These are phyloP conservation scores for Puccinia horiana DNA, from an alignment of 1,284 basidiomycete genomes.

Conservation along the genomic window DNA sequence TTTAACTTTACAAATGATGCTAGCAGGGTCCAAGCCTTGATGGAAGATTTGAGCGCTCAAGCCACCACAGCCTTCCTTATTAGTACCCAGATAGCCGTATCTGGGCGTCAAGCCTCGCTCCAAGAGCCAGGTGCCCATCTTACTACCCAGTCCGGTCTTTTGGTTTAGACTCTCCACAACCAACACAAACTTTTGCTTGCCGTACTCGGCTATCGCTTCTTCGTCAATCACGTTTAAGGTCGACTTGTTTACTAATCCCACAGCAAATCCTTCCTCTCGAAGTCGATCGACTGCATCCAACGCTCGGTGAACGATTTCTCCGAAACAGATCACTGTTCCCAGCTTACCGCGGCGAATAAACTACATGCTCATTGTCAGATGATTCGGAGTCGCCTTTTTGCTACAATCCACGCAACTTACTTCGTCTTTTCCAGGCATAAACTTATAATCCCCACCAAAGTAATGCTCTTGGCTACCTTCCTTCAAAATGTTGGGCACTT, in stretches of 20 bases:
- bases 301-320: constrained; percentile 75
- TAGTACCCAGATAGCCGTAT: constrained; percentile 72
- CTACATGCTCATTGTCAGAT: constrained; percentile 15
- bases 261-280: constrained; percentile 70
- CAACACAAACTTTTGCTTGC: constrained; percentile 72
- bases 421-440: constrained; percentile 78
- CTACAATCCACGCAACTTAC: constrained; percentile 71
- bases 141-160: constrained; percentile 67
- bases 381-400: constrained; percentile 63
- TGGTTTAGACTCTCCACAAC: constrained; percentile 81
- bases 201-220: constrained; percentile 70
- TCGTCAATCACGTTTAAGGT: constrained; percentile 80
- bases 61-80: constrained; percentile 77
- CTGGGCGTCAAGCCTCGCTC: constrained; percentile 75
- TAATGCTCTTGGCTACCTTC: constrained; percentile 69
- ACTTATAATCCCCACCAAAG: constrained; percentile 73
- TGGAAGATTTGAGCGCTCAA: constrained; percentile 66
- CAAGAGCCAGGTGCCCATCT: constrained; percentile 73
- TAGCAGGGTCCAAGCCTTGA: constrained; percentile 52
- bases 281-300: constrained; percentile 75
- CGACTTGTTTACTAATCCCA: constrained; percentile 80
- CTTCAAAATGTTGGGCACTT: constrained; percentile 79
- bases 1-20: constrained; percentile 52
- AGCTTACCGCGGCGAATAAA: constrained; percentile 34
- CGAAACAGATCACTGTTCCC: constrained; percentile 43